Evolutionary conservation across 805 yeast species (phyloP).

Genomic region (Hanseniaspora thailandica): DNA sequence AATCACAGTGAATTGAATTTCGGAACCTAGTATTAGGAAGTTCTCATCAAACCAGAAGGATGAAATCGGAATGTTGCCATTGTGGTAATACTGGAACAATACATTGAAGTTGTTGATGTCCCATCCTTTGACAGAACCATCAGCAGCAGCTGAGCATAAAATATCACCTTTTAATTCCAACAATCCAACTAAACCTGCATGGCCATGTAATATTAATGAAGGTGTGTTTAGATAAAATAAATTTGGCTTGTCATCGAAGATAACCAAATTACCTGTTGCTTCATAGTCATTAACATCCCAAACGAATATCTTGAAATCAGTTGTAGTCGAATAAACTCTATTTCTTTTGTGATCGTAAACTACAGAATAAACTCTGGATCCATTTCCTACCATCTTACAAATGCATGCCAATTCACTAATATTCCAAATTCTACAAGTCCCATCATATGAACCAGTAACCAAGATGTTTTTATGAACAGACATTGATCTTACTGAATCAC

Average conservation of each 20-base stretch:
- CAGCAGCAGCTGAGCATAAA: conserved; percentile 92
- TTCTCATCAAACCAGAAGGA: conserved; percentile 85
- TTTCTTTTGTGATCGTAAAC: conserved; percentile 64
- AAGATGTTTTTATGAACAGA: conserved; percentile 75
- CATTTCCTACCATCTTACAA: conserved; percentile 69
- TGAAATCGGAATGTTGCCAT: conserved; percentile 81
- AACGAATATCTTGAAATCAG: conserved; percentile 76
- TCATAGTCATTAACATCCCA: conserved; percentile 45
- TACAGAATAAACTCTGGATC: conserved; percentile 79
- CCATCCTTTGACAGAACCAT: conserved; percentile 85
- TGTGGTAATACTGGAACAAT: conserved; percentile 51
- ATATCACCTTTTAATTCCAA: conserved; percentile 63
- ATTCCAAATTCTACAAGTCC: conserved; percentile 87
- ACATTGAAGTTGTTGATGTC: conserved; percentile 67
- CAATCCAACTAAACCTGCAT: conserved; percentile 79
- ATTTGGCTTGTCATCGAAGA: conserved; percentile 15
- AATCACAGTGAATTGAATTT: conserved; percentile 78
- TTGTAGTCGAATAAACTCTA: conserved; percentile 79
- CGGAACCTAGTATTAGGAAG: conserved; percentile 79
- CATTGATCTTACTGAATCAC: conserved; percentile 73
- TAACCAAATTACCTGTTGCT: conserved; percentile 15
- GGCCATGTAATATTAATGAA: conserved; percentile 51
- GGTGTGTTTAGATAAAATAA: conserved; percentile 23
- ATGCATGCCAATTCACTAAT: conserved; percentile 60
- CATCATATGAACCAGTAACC: conserved; percentile 84